These are phyloP conservation scores for Clitopilus passeckerianus DNA, from an alignment of 768 basidiomycete genomes.

Conservation along the genomic window DNA sequence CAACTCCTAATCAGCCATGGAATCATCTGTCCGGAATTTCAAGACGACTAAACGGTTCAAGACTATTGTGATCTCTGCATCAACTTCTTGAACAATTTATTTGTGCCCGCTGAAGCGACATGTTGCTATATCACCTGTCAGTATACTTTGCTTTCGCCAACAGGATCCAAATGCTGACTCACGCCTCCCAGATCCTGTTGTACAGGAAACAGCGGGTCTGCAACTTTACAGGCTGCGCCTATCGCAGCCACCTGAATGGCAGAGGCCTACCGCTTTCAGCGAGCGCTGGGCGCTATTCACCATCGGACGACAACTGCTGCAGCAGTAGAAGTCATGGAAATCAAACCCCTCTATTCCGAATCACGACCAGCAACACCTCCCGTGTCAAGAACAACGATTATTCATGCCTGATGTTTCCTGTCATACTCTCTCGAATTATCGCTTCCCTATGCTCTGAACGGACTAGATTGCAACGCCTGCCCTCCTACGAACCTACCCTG, in stretches of 20 bases:
- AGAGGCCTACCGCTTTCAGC: neutral
- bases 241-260: slow-evolving; percentile 1
- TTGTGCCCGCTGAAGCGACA: neutral
- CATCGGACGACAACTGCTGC: neutral
- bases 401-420: neutral
- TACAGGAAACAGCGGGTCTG: neutral
- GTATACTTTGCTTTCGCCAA: neutral
- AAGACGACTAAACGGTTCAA: slow-evolving; percentile 15
- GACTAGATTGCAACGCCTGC: neutral
- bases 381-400: neutral
- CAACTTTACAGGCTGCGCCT: neutral
- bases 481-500: neutral
- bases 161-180: neutral
- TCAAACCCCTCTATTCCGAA: neutral
- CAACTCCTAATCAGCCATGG: slow-evolving; percentile 54
- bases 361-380: neutral
- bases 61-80: neutral
- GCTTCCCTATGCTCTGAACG: neutral
- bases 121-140: neutral
- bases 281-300: neutral
- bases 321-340: neutral
- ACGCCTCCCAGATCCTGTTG: neutral
- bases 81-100: neutral
- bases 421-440: neutral
- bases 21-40: slow-evolving; percentile 50